Percentiles rank a stretch among this genome's conserved stretches.
Conservation (phyloP, 2,329 filamentous ascomycete species). For the Alternaria rosae region DNA sequence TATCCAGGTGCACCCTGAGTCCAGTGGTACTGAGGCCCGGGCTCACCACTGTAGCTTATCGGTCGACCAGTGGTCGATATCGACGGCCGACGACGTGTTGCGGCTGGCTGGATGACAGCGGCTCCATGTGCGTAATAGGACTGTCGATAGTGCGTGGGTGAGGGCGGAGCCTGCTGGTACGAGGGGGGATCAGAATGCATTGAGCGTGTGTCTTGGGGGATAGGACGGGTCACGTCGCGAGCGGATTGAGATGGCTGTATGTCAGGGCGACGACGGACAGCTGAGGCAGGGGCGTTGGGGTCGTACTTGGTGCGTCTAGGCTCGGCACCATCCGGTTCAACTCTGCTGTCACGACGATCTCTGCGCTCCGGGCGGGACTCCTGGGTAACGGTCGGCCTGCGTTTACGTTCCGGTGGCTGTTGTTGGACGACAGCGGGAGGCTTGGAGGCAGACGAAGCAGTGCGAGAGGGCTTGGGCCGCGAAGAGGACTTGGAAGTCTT, state of each 20-base stretch:
- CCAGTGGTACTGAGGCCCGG: conserved; percentile 25
- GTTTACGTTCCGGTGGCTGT: background rate
- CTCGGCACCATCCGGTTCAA: conserved; percentile 42
- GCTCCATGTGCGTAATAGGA: conserved; percentile 33
- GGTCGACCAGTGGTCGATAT: conserved; percentile 26
- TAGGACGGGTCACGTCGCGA: conserved; percentile 38
- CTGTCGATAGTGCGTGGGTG: conserved; percentile 37
- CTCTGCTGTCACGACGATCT: conserved; percentile 19
- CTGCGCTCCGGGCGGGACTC: conserved; percentile 12
- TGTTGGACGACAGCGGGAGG: conserved; percentile 16
- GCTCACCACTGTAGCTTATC: conserved; percentile 43
- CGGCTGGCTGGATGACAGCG: conserved; percentile 39
- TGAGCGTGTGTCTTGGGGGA: conserved; percentile 33
- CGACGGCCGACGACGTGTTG: conserved; percentile 14
- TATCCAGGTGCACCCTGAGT: conserved; percentile 32
- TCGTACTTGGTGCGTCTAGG: conserved; percentile 43
- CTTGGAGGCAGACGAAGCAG: conserved; percentile 34
- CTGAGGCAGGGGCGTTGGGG: conserved; percentile 23
- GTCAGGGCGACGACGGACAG: conserved; percentile 21
- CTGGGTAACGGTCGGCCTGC: conserved; percentile 9
- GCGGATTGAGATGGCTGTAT: conserved; percentile 37
- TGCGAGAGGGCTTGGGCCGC: conserved; percentile 34
- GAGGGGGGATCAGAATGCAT: conserved; percentile 41
- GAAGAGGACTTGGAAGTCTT: conserved; percentile 25
- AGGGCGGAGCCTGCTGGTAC: conserved; percentile 35